Evolutionary conservation across 2,329 filamentous ascomycete species (phyloP), one percentile per base, ranked within the genome.

Genomic region (Lasiodiplodia hormozganensis): DNA sequence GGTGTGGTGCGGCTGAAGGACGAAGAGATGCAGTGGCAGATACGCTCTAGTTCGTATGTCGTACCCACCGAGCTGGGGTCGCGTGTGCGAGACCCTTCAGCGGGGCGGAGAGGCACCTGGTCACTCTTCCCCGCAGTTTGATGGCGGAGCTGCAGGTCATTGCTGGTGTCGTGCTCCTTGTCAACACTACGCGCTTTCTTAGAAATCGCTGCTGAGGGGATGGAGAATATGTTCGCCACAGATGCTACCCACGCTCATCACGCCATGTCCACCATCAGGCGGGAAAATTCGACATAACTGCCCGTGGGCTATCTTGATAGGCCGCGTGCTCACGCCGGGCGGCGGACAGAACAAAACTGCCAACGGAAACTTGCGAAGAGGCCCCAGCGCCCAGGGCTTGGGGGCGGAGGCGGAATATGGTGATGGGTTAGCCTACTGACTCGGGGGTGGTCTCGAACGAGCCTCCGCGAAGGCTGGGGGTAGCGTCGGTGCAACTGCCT

Each of bases 401-500:
- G 38, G 16, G 57, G 21, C 23, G 31, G n/a, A n/a, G 34, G 34
- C 28, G 23, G 54, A 57, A 34, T 18, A n/a, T 16, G 53, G 54
- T 6, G 10, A 34, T 36, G 54, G 36, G 43, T n/a, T 49, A 14
- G 40, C 16, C 16, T 34, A 18, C 21, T 34, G 60, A 53, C 28
- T 49, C 58, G 58, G 10, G 18, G n/a, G 56, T 14, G 38, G 60
- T 64, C 60, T 64, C 60, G 60, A 64, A 64, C 43, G 58, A 4
- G 14, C 18, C 5, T 25, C 36, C 23, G 21, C 23, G n/a, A 40
- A 23, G 60, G 43, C 47, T 53, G 52, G 47, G 60, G 47, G 47
- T 64, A 64, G 60, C 60, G 60, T n/a, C 60, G 60, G 60, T 12
- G 43, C 43, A 52, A 38, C 60, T 64, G 60, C 43, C 60, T 49